phyloP scores from a whole-genome alignment of 2,329 filamentous ascomycete species.

The Taxawa tesnikishii region DNA sequence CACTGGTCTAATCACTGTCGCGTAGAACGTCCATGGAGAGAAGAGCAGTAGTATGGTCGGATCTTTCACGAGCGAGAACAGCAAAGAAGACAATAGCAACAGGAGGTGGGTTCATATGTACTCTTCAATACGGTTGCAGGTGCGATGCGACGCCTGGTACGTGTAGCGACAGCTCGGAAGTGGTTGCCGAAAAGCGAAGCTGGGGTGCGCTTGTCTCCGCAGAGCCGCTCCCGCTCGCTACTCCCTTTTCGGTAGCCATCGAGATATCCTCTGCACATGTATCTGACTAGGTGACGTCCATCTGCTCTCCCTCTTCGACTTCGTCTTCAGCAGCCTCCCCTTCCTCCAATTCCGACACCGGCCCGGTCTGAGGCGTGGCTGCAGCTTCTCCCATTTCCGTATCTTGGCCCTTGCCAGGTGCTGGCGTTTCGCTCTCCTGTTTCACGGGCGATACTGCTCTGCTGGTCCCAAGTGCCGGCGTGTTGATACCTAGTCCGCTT shows the following conservation, averaged over 20 bases:
- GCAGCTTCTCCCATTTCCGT: conserved; percentile 8
- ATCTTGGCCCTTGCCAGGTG: conserved; percentile 4
- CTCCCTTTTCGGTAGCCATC: no score
- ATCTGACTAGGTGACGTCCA: conserved; percentile 6
- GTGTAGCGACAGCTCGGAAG: not conserved
- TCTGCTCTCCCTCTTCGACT: conserved; percentile 8
- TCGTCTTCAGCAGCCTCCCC: conserved; percentile 14
- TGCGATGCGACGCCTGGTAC: not conserved
- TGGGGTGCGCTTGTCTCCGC: not conserved
- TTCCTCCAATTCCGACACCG: conserved; percentile 14
- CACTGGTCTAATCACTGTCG: not conserved
- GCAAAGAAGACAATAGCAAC: not conserved
- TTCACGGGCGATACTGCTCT: not conserved
- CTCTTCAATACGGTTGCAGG: no score
- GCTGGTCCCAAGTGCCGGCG: not conserved
- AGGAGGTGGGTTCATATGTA: not conserved
- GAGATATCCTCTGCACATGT: not conserved
- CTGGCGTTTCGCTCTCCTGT: conserved; percentile 1
- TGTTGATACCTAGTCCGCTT: conserved; percentile 14
- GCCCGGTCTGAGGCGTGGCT: conserved; percentile 6
- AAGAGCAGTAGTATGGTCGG: not conserved
- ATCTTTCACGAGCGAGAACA: not conserved
- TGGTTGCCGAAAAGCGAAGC: not conserved
- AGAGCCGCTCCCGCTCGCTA: not conserved
- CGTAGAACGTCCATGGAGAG: not conserved